phyloP scores from a whole-genome alignment of 108 stramenopile species.

The Cyclotella cryptica region DNA sequence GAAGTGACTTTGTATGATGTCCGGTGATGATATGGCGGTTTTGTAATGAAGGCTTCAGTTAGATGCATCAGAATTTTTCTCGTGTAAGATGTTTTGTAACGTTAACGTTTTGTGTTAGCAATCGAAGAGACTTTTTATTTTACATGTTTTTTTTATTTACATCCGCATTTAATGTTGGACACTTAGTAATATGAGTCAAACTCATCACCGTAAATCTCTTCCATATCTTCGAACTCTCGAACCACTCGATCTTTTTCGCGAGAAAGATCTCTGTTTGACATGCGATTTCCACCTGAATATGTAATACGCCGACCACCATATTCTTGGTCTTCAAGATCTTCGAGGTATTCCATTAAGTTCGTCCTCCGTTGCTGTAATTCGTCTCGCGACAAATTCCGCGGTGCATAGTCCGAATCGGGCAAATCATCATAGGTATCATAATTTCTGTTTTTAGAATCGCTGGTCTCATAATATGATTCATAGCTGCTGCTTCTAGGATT shows the following conservation, averaged over 20 bases:
- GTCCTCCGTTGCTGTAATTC: constrained; percentile 15
- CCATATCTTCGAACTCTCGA: constrained; percentile 14
- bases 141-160: too few species aligned
- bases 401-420: neutral
- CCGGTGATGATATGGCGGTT: neutral
- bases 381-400: constrained; percentile 9
- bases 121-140: too few species aligned
- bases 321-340: constrained; percentile 22
- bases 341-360: constrained; percentile 6
- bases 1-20: constrained; percentile 5
- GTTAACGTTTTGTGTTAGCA: too few species aligned
- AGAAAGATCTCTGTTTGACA: constrained; percentile 10
- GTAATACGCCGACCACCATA: neutral
- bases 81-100: too few species aligned
- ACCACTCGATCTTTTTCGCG: constrained; percentile 8
- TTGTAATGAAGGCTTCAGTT: too few species aligned
- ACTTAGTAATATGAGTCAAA: constrained; percentile 16
- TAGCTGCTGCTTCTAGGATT: neutral
- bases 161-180: too few species aligned
- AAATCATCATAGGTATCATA: neutral
- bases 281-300: neutral
- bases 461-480: neutral
- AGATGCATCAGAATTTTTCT: too few species aligned
- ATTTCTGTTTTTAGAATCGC: neutral
- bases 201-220: constrained; percentile 5